Evolutionary conservation across 2,329 filamentous ascomycete species (phyloP).

Genomic region (Sporothrix euskadiensis): DNA sequence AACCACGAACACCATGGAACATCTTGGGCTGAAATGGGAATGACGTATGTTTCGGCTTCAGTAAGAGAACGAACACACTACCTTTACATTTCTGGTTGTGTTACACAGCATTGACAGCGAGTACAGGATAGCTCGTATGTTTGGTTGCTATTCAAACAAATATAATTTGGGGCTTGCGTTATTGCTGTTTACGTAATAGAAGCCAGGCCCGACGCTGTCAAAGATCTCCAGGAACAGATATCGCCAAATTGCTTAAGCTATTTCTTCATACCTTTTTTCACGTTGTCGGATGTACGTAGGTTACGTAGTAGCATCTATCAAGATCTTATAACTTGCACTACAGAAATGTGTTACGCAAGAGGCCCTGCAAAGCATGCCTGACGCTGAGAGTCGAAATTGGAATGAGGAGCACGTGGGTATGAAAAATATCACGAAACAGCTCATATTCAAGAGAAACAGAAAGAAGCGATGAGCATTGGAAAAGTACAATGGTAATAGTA

Average conservation of each 20-base stretch:
- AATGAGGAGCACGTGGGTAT: neutral
- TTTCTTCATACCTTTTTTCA: neutral
- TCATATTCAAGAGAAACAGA: neutral
- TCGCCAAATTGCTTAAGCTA: neutral
- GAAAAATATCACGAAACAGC: neutral
- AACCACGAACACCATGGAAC: neutral
- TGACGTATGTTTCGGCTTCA: constrained; percentile 19
- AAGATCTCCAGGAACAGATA: neutral
- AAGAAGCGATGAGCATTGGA: neutral
- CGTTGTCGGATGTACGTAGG: no score
- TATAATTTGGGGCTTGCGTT: no score
- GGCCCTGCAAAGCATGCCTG: neutral
- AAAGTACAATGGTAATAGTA: neutral
- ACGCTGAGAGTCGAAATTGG: neutral
- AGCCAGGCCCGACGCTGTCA: neutral
- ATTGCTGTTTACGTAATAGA: neutral
- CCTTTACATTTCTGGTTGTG: neutral
- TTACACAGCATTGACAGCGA: neutral
- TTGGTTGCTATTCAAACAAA: no score
- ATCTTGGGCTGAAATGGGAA: neutral
- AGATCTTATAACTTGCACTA: neutral
- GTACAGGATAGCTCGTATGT: neutral
- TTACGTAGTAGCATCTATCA: no score
- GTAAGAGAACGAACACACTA: neutral
- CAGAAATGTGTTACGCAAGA: neutral